Evolutionary conservation across 768 basidiomycete species (phyloP), one percentile per base, ranked within the genome.

Genomic region (Suillus subalutaceus): DNA sequence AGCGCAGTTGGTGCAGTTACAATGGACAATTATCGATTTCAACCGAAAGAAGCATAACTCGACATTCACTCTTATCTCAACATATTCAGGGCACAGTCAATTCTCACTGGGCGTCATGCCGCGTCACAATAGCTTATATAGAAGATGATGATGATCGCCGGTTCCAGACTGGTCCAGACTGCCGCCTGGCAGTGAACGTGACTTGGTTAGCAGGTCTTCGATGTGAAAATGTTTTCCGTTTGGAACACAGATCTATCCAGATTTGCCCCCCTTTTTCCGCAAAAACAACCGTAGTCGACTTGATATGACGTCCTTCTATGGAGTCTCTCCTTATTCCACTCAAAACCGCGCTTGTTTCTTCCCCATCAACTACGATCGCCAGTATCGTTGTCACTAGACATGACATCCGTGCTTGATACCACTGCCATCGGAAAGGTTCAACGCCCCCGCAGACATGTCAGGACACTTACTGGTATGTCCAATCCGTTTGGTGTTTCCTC

Each of bases 341-440:
- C 13, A 58, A 43, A 43, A 30, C 9, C 37, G 9, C 41, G 40
- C 26, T 41, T 23, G 10, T 58, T 13, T 40, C 63, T 41, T 41
- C 18, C 23, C 3, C 30, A 63, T 9, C 58, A 43, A 63, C 30
- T 13, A 40, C 64, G 4, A 20, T 43, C 8, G 1, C 9, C 37
- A 64, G 2, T 13, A n/a, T 30, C 37, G 18, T 38, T 46, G 35
- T 3, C 18, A 38, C 50, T 26, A 50, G 44, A 48, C 50, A 90
- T 90, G 89, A 89, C 88, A 67, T 88, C 88, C 67, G 82, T 84
- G 57, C 83, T 90, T 72, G 90, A 91, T 74, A 82, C 87, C 40
- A 79, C 85, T 69, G 78, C 83, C 32, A 91, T 91, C 53, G 90
- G 90, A n/a, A 85, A 78, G 72, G 79, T 75, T 43, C 80, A 84